Conservation (phyloP, 2,329 filamentous ascomycete species). For the Furcasterigmium sp. region DNA sequence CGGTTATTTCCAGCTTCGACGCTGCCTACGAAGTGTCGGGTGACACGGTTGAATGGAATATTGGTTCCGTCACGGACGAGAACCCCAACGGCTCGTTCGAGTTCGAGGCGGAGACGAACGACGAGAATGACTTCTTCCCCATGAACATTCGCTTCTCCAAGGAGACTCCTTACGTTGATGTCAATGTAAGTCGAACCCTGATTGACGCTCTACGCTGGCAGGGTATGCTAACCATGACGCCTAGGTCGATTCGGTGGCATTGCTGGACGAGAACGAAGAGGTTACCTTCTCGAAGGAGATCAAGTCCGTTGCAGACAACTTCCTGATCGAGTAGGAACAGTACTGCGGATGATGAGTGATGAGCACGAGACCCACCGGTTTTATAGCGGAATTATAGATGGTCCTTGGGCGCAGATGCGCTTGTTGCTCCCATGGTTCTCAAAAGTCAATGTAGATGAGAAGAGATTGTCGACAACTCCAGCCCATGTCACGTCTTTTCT, state of each 20-base stretch:
- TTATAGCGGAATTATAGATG: too few relatives aligned
- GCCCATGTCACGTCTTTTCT: too few relatives aligned
- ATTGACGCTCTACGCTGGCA: neutral
- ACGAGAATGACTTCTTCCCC: conserved; percentile 95
- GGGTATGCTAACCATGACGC: neutral
- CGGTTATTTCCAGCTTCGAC: conserved; percentile 87
- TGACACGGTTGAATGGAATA: conserved; percentile 89
- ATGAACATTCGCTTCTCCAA: conserved; percentile 91
- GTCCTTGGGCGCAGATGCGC: too few relatives aligned
- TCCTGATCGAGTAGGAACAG: conserved; percentile 62
- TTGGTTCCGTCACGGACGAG: conserved; percentile 77
- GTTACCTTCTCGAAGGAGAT: conserved; percentile 80
- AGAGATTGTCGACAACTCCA: too few relatives aligned
- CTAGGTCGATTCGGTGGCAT: conserved; percentile 60
- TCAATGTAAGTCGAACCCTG: conserved; percentile 70
- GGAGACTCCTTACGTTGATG: conserved; percentile 79
- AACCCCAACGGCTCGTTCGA: conserved; percentile 87
- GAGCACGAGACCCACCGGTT: too few relatives aligned
- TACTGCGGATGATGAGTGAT: too few relatives aligned
- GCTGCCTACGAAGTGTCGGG: conserved; percentile 90
- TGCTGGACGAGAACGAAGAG: conserved; percentile 72
- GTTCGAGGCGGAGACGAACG: conserved; percentile 83
- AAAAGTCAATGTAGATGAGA: too few relatives aligned
- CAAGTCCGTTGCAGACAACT: conserved; percentile 71
- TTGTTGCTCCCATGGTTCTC: too few relatives aligned